phyloP scores from a whole-genome alignment of 345 rosid genomes.

The Lenwebbia sp. region DNA sequence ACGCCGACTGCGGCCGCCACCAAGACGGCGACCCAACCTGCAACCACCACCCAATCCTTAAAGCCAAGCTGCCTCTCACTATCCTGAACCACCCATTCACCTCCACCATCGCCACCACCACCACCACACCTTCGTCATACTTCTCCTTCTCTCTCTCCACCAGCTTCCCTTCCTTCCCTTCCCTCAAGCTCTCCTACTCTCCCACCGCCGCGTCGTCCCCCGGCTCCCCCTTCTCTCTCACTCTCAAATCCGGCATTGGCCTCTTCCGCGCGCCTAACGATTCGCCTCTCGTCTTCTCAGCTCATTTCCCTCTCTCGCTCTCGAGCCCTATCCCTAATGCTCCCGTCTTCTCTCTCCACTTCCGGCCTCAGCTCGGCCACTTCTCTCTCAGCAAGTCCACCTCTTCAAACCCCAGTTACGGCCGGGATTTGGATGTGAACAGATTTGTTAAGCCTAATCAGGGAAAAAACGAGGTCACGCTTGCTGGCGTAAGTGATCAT shows the following conservation, averaged over 20 bases:
- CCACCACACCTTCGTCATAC: constrained; percentile 10
- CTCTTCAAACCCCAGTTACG: constrained; percentile 17
- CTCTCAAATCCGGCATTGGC: constrained; percentile 60
- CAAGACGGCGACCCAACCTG: not conserved
- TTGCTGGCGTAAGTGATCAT: not conserved
- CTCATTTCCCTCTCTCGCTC: constrained; percentile 29
- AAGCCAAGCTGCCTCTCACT: constrained; percentile 39
- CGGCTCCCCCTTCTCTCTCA: constrained; percentile 28
- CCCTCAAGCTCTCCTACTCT: constrained; percentile 29
- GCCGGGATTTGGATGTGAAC: not conserved
- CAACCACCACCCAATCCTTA: constrained; percentile 16
- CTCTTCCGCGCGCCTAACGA: constrained; percentile 44
- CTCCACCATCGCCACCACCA: constrained; percentile 16
- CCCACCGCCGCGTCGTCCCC: constrained; percentile 15
- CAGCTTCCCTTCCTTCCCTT: constrained; percentile 47
- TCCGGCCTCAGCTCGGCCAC: constrained; percentile 53
- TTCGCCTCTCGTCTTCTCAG: constrained; percentile 53
- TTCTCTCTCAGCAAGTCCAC: constrained; percentile 34
- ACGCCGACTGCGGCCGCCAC: constrained; percentile 4
- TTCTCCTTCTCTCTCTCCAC: constrained; percentile 41
- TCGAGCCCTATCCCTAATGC: constrained; percentile 5
- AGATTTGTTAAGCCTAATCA: not conserved
- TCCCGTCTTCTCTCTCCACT: constrained; percentile 50
- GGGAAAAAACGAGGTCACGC: not conserved
- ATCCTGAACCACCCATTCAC: constrained; percentile 43